Conservation (phyloP, 2,329 filamentous ascomycete species). For the Trichoderma sp. region DNA sequence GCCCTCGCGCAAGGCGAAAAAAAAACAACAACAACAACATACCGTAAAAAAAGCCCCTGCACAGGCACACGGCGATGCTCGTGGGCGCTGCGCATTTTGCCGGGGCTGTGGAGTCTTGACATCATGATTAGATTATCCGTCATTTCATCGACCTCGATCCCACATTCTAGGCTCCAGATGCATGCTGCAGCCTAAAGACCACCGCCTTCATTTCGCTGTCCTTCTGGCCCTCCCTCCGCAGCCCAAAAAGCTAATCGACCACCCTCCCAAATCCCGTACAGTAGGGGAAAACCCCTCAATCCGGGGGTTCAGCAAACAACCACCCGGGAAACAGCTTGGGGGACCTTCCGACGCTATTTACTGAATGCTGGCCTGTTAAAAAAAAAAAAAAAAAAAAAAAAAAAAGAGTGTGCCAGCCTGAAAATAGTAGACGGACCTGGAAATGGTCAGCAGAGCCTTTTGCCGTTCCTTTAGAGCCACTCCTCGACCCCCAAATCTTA, state of each 20-base stretch:
- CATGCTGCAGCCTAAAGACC: neutral
- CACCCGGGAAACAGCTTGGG: neutral
- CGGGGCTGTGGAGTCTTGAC: conserved; percentile 13
- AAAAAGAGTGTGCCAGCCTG: neutral
- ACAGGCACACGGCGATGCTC: neutral
- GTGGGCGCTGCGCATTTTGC: neutral
- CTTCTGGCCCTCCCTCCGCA: neutral
- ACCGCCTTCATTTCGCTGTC: neutral
- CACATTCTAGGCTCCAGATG: conserved; percentile 11
- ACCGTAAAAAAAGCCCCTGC: neutral
- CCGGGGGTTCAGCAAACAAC: neutral
- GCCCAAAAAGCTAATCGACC: neutral
- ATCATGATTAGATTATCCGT: conserved; percentile 12
- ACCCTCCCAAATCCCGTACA: neutral
- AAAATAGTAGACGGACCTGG: neutral
- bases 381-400: no score
- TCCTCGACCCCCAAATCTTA: conserved; percentile 1
- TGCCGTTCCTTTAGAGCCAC: neutral
- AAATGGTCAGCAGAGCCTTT: conserved; percentile 8
- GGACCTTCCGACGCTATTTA: neutral
- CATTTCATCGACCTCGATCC: neutral
- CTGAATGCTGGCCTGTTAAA: neutral
- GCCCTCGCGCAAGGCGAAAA: neutral
- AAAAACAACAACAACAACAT: no score
- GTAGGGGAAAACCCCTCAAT: neutral